Evolutionary conservation across 1,284 basidiomycete species (phyloP), one percentile per base, ranked within the genome.

Genomic region (Quambalaria eucalypti): DNA sequence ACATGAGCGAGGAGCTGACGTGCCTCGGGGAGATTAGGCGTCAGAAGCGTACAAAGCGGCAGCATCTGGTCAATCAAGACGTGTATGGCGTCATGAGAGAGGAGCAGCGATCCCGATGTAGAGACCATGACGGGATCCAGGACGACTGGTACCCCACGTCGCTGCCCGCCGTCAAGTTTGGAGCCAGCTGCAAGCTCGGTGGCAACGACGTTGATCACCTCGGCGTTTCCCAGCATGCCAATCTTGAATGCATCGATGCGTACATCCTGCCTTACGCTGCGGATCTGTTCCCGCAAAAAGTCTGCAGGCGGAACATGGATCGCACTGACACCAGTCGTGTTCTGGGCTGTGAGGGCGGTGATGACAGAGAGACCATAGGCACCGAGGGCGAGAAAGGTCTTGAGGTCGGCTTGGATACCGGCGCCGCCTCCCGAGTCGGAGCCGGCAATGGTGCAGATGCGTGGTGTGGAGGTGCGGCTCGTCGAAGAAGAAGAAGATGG

Each of bases 301-400:
- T 60, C 62, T 53, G 76, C 51, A 12, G 65, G 66, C 33, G 71
- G 62, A 3, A 65, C 61, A 51, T 76, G 71, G n/a, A 78, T 66
- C 23, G 87, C 71, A 84, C 80, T 53, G 0, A 96, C 90, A 4
- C 90, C 90, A 0, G 77, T 80, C 0, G 91, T 95, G 74, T 95
- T 95, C 74, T 97, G 92, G 0, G 91, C 88, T 0, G 89, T 92
- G 47, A 96, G 76, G 0, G 90, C 90, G 0, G 92, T 95, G 52
- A 93, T 78, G 3, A 85, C 89, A 55, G 85, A 87, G n/a, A 87
- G 81, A 19, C 89, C 92, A 70, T 91, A 95, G 65, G 87, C 87
- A 29, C 81, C 81, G 28, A 87, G 81, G 0, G 88, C 85, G 2
- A 87, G 83, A 56, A 78, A 70, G 0, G 77, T 88, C 77, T 88